Percentiles rank a stretch among this genome's conserved stretches.
Conservation (phyloP, 2,329 filamentous ascomycete species). For the Trichoderma harzianum region DNA sequence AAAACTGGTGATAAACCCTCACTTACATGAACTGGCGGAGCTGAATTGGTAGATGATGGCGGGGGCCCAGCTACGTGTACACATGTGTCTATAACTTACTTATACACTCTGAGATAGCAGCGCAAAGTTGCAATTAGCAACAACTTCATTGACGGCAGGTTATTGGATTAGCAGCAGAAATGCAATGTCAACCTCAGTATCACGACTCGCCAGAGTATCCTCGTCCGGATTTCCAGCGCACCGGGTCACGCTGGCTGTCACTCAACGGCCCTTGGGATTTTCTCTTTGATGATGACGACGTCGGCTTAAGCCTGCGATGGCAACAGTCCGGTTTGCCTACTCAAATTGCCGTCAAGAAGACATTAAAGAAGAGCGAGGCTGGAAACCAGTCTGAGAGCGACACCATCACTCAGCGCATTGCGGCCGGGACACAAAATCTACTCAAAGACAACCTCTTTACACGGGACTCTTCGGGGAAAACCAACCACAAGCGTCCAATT, state of each 20-base stretch:
- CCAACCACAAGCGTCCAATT: constrained; percentile 49
- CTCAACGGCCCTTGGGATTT: constrained; percentile 64
- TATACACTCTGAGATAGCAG: neutral
- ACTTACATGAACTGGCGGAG: neutral
- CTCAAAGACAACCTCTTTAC: constrained; percentile 44
- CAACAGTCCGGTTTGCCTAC: constrained; percentile 49
- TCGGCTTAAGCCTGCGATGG: constrained; percentile 53
- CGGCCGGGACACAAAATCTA: constrained; percentile 46
- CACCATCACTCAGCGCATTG: constrained; percentile 42
- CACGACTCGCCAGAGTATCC: constrained; percentile 44
- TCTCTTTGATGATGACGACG: constrained; percentile 62
- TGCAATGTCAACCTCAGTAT: neutral
- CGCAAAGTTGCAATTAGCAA: neutral
- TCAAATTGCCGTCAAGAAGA: constrained; percentile 32
- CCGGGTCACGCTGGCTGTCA: constrained; percentile 53
- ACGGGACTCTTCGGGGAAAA: constrained; percentile 22
- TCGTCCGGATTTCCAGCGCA: constrained; percentile 61
- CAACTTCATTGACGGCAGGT: neutral
- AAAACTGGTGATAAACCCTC: neutral
- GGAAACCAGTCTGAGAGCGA: constrained; percentile 37
- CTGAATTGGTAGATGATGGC: neutral
- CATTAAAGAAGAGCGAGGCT: constrained; percentile 21
- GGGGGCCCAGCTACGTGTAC: neutral
- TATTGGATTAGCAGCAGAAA: neutral
- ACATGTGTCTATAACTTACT: neutral